phyloP scores from a whole-genome alignment of 139 green algal species.

The Chlamydomonas schloesseri region DNA sequence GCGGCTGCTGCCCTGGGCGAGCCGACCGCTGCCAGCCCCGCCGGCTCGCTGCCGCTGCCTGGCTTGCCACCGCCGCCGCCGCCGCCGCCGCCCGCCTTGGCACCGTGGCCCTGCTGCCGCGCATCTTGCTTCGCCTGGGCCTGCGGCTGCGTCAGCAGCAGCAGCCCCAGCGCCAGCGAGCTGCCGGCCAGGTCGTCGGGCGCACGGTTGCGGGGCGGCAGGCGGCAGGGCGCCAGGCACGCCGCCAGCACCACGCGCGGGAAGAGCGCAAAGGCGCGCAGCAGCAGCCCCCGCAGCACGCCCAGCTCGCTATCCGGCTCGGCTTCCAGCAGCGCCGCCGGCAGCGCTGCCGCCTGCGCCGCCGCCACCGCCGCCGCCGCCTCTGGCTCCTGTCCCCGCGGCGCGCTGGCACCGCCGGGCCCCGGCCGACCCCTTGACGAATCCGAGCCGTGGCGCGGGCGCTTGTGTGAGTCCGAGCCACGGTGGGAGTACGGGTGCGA shows the following conservation, averaged over 20 bases:
- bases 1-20: too few species aligned
- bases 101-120: too few species aligned
- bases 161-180: background rate
- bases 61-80: background rate
- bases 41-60: background rate
- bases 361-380: background rate
- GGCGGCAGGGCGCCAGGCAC: conserved; percentile 52
- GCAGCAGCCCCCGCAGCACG: conserved; percentile 6
- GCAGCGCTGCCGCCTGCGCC: background rate
- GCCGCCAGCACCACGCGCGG: conserved; percentile 58
- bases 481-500: too few species aligned
- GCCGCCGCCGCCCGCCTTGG: background rate
- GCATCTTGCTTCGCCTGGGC: too few species aligned
- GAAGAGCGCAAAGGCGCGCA: conserved; percentile 30
- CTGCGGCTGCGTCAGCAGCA: background rate
- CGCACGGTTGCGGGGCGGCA: background rate
- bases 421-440: too few species aligned
- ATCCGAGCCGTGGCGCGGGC: too few species aligned
- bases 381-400: background rate
- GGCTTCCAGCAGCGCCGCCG: background rate
- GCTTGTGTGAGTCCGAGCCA: too few species aligned
- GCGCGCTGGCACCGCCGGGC: too few species aligned
- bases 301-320: background rate
- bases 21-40: background rate
- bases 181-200: too few species aligned